Conservation (phyloP, 257 asterid species). For the Eustoma russellianum region DNA sequence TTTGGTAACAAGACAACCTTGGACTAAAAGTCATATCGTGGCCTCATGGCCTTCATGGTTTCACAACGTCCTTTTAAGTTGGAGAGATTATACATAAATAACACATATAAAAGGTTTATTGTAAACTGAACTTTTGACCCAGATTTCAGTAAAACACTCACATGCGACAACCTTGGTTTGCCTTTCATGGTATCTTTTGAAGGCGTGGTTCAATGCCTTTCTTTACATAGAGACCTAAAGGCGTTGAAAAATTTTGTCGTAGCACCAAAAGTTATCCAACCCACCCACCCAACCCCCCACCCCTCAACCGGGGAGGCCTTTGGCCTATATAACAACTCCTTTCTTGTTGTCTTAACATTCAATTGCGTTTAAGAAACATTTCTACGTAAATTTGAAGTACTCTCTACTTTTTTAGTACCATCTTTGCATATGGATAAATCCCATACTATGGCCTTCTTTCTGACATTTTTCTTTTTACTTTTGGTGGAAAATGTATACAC, state of each 20-base stretch:
- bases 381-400: too few relatives aligned
- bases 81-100: neutral
- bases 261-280: neutral
- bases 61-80: neutral
- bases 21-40: too few relatives aligned
- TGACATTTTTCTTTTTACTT: neutral
- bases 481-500: conserved; percentile 17
- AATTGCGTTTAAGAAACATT: neutral
- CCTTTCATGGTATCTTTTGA: conserved; percentile 3
- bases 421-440: conserved; percentile 22
- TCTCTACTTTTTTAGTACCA: conserved; percentile 3
- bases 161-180: conserved; percentile 2
- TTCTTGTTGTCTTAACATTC: neutral
- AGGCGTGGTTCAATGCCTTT: conserved; percentile 16
- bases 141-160: conserved; percentile 6
- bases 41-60: neutral
- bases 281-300: neutral
- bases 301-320: too few relatives aligned
- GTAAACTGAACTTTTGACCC: neutral
- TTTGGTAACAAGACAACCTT: neutral
- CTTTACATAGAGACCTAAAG: conserved; percentile 3
- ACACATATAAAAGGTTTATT: neutral
- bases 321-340: conserved; percentile 19
- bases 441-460: conserved; percentile 6
- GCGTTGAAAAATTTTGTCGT: neutral